Evolutionary conservation across 2,329 filamentous ascomycete species (phyloP), one percentile per base, ranked within the genome.

Genomic region (Curvularia sp.): DNA sequence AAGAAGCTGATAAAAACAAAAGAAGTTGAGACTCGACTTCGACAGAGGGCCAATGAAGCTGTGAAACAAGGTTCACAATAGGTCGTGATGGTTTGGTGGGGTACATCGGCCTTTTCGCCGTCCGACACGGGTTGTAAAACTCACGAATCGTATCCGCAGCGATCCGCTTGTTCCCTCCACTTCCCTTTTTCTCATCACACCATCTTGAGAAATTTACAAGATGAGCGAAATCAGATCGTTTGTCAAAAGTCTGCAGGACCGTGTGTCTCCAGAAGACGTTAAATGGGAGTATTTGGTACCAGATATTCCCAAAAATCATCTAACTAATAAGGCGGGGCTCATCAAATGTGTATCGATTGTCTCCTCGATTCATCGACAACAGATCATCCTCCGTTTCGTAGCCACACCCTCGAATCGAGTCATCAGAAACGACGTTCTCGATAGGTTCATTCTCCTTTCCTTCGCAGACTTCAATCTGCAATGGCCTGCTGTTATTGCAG

Each of bases 371-470:
- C 47, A 56, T 4, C 64, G 55, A 33, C 73, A 76, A 43, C 42
- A 61, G 4, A 68, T 79, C 10, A 55, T 53, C 1, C 57, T 75
- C 2, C 60, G 65, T n/a, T 69, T 73, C n/a, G 68, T 65, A 8
- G 63, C 51, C 26, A 60, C 64, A 18, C 69, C 71, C 8, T 46
- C 55, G 10, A 79, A 78, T 53, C 67, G 78, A 22, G 72, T 76
- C 26, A 74, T 72, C 13, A 55, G 61, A 5, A 54, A 50, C n/a
- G 65, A 74, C 12, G 60, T 64, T 1, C 62, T 76, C 8, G 69
- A 75, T 52, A 63, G 63, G 15, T 74, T 78, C 51, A 49, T 79
- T 20, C 58, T 76, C 1, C 46, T 80, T 5, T 77, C 77, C 6
- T 67, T 79, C 42, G 62, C 73, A 6, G 69, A 77, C 33, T 78